Evolutionary conservation across 495 filamentous ascomycete species (phyloP).

Genomic region (Glutinoglossum americanum): DNA sequence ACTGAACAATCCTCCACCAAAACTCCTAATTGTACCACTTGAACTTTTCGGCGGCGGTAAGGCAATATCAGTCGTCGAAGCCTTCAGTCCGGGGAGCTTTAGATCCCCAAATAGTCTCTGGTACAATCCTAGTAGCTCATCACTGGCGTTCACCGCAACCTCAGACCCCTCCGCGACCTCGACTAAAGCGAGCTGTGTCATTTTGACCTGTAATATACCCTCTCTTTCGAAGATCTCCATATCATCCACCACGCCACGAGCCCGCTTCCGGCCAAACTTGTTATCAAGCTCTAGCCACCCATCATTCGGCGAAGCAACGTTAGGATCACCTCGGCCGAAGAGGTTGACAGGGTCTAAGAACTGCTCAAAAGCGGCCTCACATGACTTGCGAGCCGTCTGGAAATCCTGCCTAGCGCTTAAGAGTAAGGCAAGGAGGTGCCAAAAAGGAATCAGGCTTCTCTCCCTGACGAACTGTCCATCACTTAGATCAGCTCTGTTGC

Average conservation of each 20-base stretch:
- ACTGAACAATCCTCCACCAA: neutral
- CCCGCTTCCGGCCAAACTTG: slow-evolving; percentile 5
- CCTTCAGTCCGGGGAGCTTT: neutral
- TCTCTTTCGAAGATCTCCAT: slow-evolving; percentile 63
- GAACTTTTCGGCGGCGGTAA: slow-evolving; percentile 7
- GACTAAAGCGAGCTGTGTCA: slow-evolving; percentile 72
- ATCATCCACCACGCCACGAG: slow-evolving; percentile 36
- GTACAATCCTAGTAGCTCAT: slow-evolving; percentile 67
- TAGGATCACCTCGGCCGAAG: neutral
- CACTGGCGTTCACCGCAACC: slow-evolving; percentile 61
- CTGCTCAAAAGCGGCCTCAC: slow-evolving; percentile 77
- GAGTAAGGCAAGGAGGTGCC: slow-evolving; percentile 73
- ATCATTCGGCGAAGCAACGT: slow-evolving; percentile 16
- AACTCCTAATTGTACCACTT: slow-evolving; percentile 5
- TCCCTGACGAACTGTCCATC: slow-evolving; percentile 1
- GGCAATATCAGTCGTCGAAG: neutral
- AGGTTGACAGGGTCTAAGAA: slow-evolving; percentile 25
- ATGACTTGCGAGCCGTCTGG: slow-evolving; percentile 51
- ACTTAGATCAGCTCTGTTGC: neutral
- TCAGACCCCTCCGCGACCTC: slow-evolving; percentile 66
- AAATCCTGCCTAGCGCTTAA: slow-evolving; percentile 77
- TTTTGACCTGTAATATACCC: slow-evolving; percentile 68
- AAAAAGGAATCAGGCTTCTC: slow-evolving; percentile 34
- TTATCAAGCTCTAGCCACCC: slow-evolving; percentile 18
- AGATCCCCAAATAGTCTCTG: slow-evolving; percentile 48